Evolutionary conservation across 208 protist species (phyloP).

Genomic region (Crithidia acanthocephali): DNA sequence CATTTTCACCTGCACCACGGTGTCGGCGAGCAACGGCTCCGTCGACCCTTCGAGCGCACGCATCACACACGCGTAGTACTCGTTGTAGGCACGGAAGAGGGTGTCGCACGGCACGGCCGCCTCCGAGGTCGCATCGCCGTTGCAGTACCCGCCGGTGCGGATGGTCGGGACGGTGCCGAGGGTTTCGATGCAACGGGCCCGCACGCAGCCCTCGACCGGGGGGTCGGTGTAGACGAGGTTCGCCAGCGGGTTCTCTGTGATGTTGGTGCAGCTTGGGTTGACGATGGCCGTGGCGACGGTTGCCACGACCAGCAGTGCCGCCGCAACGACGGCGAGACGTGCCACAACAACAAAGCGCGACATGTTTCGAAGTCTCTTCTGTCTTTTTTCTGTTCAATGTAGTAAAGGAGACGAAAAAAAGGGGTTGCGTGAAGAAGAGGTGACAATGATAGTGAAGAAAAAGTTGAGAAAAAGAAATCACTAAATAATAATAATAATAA

Average conservation of each 20-base stretch:
- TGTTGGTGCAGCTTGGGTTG: slow-evolving; percentile 29
- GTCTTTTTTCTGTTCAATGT: background rate
- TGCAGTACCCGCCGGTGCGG: slow-evolving; percentile 33
- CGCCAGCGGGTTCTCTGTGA: slow-evolving; percentile 27
- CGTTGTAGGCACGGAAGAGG: slow-evolving; percentile 38
- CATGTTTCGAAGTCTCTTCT: slow-evolving; percentile 7
- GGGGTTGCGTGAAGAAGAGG: too few relatives aligned
- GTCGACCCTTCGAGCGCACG: slow-evolving; percentile 14
- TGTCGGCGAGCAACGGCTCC: background rate
- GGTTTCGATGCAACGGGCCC: slow-evolving; percentile 36
- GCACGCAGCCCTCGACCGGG: slow-evolving; percentile 29
- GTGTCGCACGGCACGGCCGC: slow-evolving; percentile 24
- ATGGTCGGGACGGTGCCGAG: slow-evolving; percentile 18
- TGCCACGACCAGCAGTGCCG: background rate
- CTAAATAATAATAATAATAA: too few relatives aligned
- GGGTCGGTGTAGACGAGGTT: slow-evolving; percentile 26
- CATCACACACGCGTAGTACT: slow-evolving; percentile 48
- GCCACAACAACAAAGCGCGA: background rate
- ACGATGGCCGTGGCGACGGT: slow-evolving; percentile 4
- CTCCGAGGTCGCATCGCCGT: slow-evolving; percentile 40
- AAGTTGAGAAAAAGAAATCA: too few relatives aligned
- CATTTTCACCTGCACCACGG: slow-evolving; percentile 5
- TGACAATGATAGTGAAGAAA: too few relatives aligned
- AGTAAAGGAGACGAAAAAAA: background rate
- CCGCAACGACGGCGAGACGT: background rate